Evolutionary conservation across 2,329 filamentous ascomycete species (phyloP).

Genomic region (Phialocephala sp.): DNA sequence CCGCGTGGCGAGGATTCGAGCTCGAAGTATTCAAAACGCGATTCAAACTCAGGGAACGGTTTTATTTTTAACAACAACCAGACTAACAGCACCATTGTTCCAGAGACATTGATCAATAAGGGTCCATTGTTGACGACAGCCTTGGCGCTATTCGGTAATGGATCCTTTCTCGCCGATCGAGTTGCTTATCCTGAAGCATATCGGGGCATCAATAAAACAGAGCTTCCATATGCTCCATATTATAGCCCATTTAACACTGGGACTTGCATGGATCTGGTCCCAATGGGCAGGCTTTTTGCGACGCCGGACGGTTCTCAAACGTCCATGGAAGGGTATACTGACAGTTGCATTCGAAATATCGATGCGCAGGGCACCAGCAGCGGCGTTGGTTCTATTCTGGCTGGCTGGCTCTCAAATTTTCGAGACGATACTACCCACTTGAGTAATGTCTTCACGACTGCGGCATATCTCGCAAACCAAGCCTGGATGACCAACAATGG

Average conservation of each 20-base stretch:
- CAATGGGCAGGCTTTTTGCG: background rate
- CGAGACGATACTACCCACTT: background rate
- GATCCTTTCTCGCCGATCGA: constrained; percentile 27
- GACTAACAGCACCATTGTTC: background rate
- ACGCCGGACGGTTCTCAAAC: background rate
- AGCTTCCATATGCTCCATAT: no score
- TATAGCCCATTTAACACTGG: background rate
- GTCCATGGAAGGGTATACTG: background rate
- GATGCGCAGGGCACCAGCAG: background rate
- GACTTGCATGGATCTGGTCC: background rate
- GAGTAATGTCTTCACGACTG: background rate
- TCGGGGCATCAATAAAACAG: background rate
- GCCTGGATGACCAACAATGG: background rate
- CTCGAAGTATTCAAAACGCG: background rate
- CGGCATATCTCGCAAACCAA: background rate
- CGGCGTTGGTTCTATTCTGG: background rate
- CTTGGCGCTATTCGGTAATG: constrained; percentile 37
- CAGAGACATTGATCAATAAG: constrained; percentile 17
- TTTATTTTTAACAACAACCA: background rate
- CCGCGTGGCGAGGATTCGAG: background rate
- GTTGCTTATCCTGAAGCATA: constrained; percentile 9
- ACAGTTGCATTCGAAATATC: background rate
- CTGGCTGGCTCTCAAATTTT: background rate
- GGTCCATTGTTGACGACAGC: constrained; percentile 34
- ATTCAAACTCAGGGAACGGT: background rate